Conservation (phyloP, 192 early-diverging fungal species). For the Piromyces sp. region DNA sequence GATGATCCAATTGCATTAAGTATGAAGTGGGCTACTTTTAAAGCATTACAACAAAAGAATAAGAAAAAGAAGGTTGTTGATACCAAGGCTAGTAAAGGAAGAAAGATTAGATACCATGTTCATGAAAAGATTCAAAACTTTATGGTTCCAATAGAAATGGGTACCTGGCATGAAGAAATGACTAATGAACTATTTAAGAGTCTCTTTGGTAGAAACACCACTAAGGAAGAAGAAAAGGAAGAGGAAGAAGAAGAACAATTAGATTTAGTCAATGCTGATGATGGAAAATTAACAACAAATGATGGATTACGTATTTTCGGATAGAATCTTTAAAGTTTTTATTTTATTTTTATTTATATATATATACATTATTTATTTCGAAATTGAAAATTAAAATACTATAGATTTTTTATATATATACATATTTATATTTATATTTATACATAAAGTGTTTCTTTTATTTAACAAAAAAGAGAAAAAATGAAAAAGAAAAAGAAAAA, state of each 20-base stretch:
- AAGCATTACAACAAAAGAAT: conserved; percentile 34
- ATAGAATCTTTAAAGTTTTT: background rate
- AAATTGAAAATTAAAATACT: too few species aligned
- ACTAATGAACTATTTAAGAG: conserved; percentile 73
- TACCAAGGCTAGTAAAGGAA: conserved; percentile 77
- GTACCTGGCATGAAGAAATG: conserved; percentile 88
- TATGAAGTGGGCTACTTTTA: conserved; percentile 69
- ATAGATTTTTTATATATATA: too few species aligned
- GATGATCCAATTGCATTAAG: conserved; percentile 71
- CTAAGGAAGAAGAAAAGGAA: background rate
- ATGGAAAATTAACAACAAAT: background rate
- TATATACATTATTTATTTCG: too few species aligned
- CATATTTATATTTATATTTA: too few species aligned
- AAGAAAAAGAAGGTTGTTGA: conserved; percentile 55
- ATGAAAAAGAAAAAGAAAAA: too few species aligned
- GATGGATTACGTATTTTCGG: background rate
- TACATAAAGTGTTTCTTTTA: too few species aligned
- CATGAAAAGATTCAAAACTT: conserved; percentile 93
- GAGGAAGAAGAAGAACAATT: background rate
- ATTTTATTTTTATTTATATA: too few species aligned
- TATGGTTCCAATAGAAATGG: conserved; percentile 57
- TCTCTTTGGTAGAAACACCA: conserved; percentile 42
- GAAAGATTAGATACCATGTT: conserved; percentile 81
- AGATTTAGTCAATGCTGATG: background rate
- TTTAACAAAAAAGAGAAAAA: too few species aligned